Evolutionary conservation across 768 basidiomycete species (phyloP), one percentile per base, ranked within the genome.

Genomic region (Pholiota conissans): DNA sequence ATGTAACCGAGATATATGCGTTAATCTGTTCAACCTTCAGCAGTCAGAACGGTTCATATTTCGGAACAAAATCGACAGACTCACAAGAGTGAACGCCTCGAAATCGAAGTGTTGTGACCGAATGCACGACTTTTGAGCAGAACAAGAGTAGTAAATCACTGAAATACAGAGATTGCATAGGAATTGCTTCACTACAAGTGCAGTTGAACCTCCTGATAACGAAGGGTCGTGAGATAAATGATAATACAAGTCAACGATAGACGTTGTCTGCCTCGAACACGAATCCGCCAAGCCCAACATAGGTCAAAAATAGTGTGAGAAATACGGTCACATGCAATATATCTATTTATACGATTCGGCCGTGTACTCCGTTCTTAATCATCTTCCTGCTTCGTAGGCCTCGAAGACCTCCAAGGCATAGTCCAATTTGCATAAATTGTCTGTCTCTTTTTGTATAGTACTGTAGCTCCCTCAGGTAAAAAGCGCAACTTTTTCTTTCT

Each of bases 1-100:
- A 30, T 50, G 27, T 50, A 16, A n/a, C 49, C 49, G 49, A 50
- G 49, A 50, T 50, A 50, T 29, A 32, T 50, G 49, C 49, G 49
- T 50, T 20, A 22, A 50, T 18, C 18, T 13, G n/a, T 45, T 22
- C 8, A 45, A 9, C 18, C 7, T 24, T 18, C 24, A 45, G 42
- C 22, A 45, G 11, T 18, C 8, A 45, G 18, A 22, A 4, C 22
- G 13, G 6, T 9, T 20, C 42, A 22, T 24, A 7, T 45, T 22
- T 3, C 22, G 20, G 42, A 24, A 20, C 9, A 22, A 24, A 3
- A 24, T 3, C 20, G 42, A 20, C 20, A n/a, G 20, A 42, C 6
- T 10, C 13, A 39, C n/a, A 18, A 6, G 14, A 39, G n/a, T 13
- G 18, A 20, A 45, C 3, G 3, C 22, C 42, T 45, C 18, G 22